Evolutionary conservation across 345 rosid genomes (phyloP), one percentile per base, ranked within the genome.

Genomic region (Arabis hirsuta): DNA sequence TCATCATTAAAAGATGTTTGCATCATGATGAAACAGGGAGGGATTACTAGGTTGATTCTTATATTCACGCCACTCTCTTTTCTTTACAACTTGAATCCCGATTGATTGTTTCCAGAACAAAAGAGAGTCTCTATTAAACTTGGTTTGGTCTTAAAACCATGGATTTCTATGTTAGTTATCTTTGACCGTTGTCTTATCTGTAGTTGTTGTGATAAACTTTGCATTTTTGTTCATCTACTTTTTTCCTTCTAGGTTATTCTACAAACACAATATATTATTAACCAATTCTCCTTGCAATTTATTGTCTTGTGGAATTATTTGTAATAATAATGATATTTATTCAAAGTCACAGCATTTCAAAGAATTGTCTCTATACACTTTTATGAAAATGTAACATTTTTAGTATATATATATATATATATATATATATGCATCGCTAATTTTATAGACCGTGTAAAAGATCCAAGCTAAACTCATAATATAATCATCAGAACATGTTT

Each of bases 41-140:
- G n/a, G n/a, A n/a, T n/a, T 56, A 32, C 0, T 65, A 47, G 72
- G 54, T 66, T 65, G 22, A 66, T 73, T 67, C 59, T 55, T 57
- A n/a, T n/a, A 39, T 65, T 56, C 13, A 56, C n/a, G 52, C 42
- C 32, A 32, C 42, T 61, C 54, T 61, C 13, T 53, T 66, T 67
- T 16, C 43, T 54, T 22, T 66, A 27, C 12, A 27, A 66, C 61
- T 29, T 43, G 29, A 65, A 34, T 46, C 26, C 26, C n/a, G 1
- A 20, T 20, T 20, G 61, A 67, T 66, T 74, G 62, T 74, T 59
- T 67, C 42, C 41, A 31, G 43, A 50, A 65, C 19, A 48, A 65
- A 19, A 54, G 34, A 26, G 64, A 32, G 36, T 7, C 38, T n/a
- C n/a, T 55, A 51, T 29, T 63, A 36, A 63, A n/a, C n/a, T n/a